Conservation (phyloP, 495 filamentous ascomycete species). For the Aspergillus steynii region DNA sequence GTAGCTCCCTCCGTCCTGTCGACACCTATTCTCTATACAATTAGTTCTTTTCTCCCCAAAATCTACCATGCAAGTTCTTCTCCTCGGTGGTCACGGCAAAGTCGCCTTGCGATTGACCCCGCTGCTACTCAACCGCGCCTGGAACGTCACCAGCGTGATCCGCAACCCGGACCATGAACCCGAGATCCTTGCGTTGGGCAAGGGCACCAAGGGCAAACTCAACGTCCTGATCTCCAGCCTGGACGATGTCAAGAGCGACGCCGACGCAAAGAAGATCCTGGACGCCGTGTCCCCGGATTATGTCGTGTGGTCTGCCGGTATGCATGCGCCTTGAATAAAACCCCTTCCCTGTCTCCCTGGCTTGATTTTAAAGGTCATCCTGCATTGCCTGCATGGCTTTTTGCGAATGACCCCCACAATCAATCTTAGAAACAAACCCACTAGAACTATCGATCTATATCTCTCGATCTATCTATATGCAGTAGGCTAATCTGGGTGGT, state of each 20-base stretch:
- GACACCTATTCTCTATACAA: not conserved
- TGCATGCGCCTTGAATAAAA: conserved; percentile 17
- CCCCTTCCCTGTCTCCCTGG: conserved; percentile 11
- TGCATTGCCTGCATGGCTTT: not conserved
- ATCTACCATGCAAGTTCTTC: conserved; percentile 56
- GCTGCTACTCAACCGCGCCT: conserved; percentile 67
- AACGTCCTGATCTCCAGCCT: conserved; percentile 66
- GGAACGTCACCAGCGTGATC: conserved; percentile 77
- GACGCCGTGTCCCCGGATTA: conserved; percentile 63
- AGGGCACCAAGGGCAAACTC: conserved; percentile 53
- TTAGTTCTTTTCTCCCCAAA: not conserved
- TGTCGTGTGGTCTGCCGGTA: conserved; percentile 79
- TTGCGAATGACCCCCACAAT: no score
- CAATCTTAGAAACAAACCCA: not conserved
- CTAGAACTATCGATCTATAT: conserved; percentile 1
- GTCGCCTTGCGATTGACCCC: conserved; percentile 75
- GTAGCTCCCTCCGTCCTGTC: not conserved
- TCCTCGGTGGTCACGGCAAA: conserved; percentile 83
- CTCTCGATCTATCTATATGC: not conserved
- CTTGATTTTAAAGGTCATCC: not conserved
- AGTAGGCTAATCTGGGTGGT: not conserved
- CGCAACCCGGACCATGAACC: conserved; percentile 65
- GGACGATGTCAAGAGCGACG: conserved; percentile 64
- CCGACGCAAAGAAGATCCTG: conserved; percentile 61
- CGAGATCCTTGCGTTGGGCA: conserved; percentile 60